Percentiles rank a stretch among this genome's conserved stretches.
These are phyloP conservation scores for Butyriboletus loyo DNA, from an alignment of 768 basidiomycete species.

Conservation along the genomic window DNA sequence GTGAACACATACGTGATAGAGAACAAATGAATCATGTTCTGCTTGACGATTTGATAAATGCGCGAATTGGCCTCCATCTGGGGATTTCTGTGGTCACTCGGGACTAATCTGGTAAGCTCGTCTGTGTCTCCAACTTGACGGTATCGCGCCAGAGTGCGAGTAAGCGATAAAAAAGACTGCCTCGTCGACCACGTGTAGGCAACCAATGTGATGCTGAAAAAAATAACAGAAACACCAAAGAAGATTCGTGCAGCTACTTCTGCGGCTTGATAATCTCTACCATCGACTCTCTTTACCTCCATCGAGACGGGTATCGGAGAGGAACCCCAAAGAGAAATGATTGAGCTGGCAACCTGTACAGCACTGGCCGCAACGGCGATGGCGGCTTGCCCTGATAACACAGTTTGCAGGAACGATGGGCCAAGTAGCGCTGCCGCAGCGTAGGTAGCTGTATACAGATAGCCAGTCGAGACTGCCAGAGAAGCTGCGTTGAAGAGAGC, in stretches of 20 bases:
- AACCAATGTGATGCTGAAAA: background rate
- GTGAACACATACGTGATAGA: background rate
- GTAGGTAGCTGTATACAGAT: background rate
- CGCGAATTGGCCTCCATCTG: background rate
- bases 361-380: background rate
- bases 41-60: background rate
- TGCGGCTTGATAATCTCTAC: background rate
- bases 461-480: background rate
- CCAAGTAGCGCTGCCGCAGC: background rate
- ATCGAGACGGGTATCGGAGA: background rate
- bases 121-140: background rate
- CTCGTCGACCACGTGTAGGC: background rate
- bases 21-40: background rate
- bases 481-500: background rate
- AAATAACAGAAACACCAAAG: background rate
- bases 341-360: background rate
- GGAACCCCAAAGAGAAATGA: background rate
- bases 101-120: background rate
- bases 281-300: no score
- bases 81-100: background rate
- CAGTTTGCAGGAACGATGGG: background rate
- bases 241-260: background rate
- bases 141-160: background rate
- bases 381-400: background rate
- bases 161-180: background rate